Conservation (phyloP, 2,329 filamentous ascomycete species). For the Ascochyta lentis region DNA sequence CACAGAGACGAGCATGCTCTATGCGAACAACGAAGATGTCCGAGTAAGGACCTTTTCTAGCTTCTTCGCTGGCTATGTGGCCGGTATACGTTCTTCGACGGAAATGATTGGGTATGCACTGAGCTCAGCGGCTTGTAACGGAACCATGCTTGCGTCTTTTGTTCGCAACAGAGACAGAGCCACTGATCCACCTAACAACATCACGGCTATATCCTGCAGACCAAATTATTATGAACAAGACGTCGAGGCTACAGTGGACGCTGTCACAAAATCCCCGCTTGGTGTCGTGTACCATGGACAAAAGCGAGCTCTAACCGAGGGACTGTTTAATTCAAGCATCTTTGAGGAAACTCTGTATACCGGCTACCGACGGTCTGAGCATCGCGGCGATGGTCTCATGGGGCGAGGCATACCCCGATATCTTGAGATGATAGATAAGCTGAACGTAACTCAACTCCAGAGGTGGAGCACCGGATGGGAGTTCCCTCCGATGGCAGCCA, state of each 20-base stretch:
- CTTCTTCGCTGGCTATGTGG: too few species aligned
- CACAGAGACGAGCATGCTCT: too few species aligned
- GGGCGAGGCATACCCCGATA: too few species aligned
- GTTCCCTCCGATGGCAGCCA: slow-evolving; percentile 41
- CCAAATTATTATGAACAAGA: slow-evolving; percentile 53
- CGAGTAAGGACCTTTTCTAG: too few species aligned
- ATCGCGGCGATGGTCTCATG: too few species aligned
- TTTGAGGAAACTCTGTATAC: slow-evolving; percentile 39
- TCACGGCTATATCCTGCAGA: slow-evolving; percentile 24
- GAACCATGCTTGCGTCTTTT: neutral
- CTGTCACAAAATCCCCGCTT: neutral
- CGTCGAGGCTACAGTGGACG: slow-evolving; percentile 50
- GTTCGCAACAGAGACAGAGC: neutral
- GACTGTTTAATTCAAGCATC: slow-evolving; percentile 47
- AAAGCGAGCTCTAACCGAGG: slow-evolving; percentile 26
- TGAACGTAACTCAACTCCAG: neutral
- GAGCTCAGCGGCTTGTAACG: too few species aligned
- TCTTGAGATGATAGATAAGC: too few species aligned
- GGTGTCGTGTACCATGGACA: slow-evolving; percentile 20
- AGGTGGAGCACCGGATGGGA: neutral
- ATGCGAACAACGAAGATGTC: too few species aligned
- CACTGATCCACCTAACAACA: slow-evolving; percentile 7
- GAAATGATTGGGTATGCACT: too few species aligned
- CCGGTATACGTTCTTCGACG: too few species aligned
- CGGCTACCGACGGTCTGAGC: too few species aligned